Base-by-base conservation (phyloP, 2,329 filamentous ascomycete genomes). In the Hortaea sp. region DNA sequence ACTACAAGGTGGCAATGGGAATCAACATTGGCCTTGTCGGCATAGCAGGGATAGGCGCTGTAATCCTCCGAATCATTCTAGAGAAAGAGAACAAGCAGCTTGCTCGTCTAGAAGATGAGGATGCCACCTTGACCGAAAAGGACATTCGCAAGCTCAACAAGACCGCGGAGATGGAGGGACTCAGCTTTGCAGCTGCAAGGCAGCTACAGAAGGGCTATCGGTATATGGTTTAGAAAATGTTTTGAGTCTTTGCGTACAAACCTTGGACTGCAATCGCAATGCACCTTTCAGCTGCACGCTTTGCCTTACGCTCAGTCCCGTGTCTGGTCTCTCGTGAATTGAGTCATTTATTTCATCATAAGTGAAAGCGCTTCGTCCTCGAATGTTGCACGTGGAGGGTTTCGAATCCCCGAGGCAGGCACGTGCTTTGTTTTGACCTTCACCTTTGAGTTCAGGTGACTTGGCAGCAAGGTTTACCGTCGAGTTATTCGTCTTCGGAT, bases 191-290 rank as follows among this genome's bases (percentile, higher is more conserved):
- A 0, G 66, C 69, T 7, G 75, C 75, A 32, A 66, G 74, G 44
- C 59, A 62, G 42, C 50, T 76, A 61, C 74, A 78, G 60, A 74
- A 73, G 62, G 75, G 75, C 1, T 78, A 76, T 59, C 63, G 76
- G 30, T 79, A 73, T 54, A 66, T 72, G 7, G 20, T 40, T 27
- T 40, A 20, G 20, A 20, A 20, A 20, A 37, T 10, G 32, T 10
- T 12, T 37, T 37, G 10, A 10, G 32, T 12, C 32, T 10, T 37
- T 12, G 32, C 20, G 4, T 20, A 4, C 20, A 20, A 20, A 20
- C 20, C 20, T 20, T 20, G 20, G 20, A 20, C 20, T 20, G 20
- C 20, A 20, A 20, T 20, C 20, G 20, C 20, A 20, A 20, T 20
- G 20, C 20, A 20, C 20, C 20, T 20, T 20, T 20, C 20, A 20